phyloP scores from a whole-genome alignment of 2,329 filamentous ascomycete genomes.

The Fusarium nanum region DNA sequence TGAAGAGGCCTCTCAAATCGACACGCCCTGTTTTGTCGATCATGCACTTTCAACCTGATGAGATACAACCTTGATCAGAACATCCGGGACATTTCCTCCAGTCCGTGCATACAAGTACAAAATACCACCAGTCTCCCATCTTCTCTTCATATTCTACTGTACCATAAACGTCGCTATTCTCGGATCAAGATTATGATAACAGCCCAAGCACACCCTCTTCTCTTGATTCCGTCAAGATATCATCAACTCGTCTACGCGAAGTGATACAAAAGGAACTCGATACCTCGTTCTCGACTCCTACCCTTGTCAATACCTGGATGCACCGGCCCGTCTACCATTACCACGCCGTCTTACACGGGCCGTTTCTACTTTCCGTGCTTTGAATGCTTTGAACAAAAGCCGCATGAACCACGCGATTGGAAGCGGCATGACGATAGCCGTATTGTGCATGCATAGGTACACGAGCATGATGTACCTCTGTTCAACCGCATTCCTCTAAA shows the following conservation, averaged over 20 bases:
- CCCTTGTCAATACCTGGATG: constrained; percentile 32
- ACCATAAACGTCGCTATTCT: constrained; percentile 11
- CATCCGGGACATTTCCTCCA: not conserved
- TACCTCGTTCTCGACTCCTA: not conserved
- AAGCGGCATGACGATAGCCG: not conserved
- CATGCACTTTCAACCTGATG: constrained; percentile 33
- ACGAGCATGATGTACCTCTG: not conserved
- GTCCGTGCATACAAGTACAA: not conserved
- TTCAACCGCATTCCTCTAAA: not conserved
- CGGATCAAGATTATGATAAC: not conserved
- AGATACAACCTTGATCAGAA: constrained; percentile 1
- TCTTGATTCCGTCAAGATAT: too few relatives aligned
- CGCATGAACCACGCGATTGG: constrained; percentile 42
- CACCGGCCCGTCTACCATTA: constrained; percentile 38
- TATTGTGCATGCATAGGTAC: not conserved
- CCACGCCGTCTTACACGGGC: constrained; percentile 35
- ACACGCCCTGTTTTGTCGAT: constrained; percentile 33
- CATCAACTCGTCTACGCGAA: constrained; percentile 1
- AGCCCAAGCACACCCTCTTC: not conserved
- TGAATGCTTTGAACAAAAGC: constrained; percentile 6
- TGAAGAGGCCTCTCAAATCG: constrained; percentile 28
- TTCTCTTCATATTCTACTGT: not conserved
- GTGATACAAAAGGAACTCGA: not conserved
- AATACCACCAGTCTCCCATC: not conserved
- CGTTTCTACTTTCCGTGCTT: constrained; percentile 33